Percentiles rank a stretch among this genome's conserved stretches.
These are phyloP conservation scores for Schwanniomyces polymorphus DNA, from an alignment of 805 yeast genomes.

Conservation along the genomic window DNA sequence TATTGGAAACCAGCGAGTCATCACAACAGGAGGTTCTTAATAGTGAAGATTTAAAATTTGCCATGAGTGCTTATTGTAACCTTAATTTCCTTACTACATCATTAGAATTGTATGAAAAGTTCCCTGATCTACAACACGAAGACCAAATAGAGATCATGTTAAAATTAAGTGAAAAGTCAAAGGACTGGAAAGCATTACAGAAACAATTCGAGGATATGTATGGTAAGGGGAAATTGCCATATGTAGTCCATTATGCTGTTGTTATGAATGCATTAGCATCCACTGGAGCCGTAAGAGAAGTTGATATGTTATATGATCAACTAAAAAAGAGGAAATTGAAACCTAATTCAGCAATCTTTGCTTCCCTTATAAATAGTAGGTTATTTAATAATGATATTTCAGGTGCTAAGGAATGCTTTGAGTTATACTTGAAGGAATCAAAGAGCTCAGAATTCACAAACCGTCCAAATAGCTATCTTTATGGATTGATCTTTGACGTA, in stretches of 20 bases:
- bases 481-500: constrained; percentile 28
- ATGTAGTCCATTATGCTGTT: constrained; percentile 54
- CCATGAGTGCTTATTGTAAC: constrained; percentile 28
- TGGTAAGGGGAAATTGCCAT: constrained; percentile 54
- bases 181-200: constrained; percentile 58
- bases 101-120: constrained; percentile 29
- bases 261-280: constrained; percentile 61
- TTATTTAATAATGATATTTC: constrained; percentile 34
- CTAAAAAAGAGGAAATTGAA: constrained; percentile 43
- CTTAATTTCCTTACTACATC: constrained; percentile 20
- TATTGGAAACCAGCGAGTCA: not conserved
- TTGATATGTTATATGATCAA: constrained; percentile 50
- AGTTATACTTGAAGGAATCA: constrained; percentile 20
- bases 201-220: constrained; percentile 55
- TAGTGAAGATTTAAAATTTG: constrained; percentile 24
- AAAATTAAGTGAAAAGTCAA: constrained; percentile 41
- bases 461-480: constrained; percentile 20
- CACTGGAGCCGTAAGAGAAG: constrained; percentile 48
- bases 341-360: constrained; percentile 46
- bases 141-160: constrained; percentile 51
- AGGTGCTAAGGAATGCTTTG: constrained; percentile 30
- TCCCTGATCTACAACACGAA: constrained; percentile 44
- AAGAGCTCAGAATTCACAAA: constrained; percentile 9
- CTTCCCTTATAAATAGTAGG: constrained; percentile 46
- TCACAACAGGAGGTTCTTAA: constrained; percentile 4